Evolutionary conservation across 129 eudicot species (phyloP).

Genomic region (Erigeron canadensis): DNA sequence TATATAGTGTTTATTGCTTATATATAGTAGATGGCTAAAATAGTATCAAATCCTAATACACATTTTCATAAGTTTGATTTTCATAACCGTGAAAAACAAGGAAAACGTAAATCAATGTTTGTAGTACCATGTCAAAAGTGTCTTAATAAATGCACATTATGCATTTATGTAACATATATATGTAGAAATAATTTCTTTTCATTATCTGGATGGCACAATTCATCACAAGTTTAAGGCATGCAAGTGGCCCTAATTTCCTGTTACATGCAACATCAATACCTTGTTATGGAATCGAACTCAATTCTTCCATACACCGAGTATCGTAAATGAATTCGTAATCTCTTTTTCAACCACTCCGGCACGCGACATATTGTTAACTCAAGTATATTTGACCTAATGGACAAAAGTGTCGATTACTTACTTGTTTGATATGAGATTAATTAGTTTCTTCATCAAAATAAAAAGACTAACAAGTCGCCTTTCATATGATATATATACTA

Average conservation of each 20-base stretch:
- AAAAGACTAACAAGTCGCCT: slow-evolving; percentile 12
- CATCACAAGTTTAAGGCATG: slow-evolving; percentile 7
- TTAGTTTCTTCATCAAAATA: slow-evolving; percentile 3
- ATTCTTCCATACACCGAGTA: slow-evolving; percentile 20
- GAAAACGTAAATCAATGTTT: background rate
- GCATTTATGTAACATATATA: background rate
- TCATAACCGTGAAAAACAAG: background rate
- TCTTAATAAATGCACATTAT: background rate
- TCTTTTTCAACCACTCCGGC: slow-evolving; percentile 19
- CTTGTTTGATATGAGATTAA: background rate
- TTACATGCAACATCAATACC: slow-evolving; percentile 34
- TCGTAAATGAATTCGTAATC: background rate
- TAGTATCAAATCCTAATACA: background rate
- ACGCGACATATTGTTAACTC: slow-evolving; percentile 21
- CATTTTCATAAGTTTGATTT: background rate
- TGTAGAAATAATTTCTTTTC: background rate
- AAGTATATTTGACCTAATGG: slow-evolving; percentile 5
- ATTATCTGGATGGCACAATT: background rate
- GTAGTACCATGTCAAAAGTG: background rate
- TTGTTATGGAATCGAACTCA: slow-evolving; percentile 26
- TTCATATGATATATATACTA: background rate
- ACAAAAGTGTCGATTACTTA: slow-evolving; percentile 21
- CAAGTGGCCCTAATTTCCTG: slow-evolving; percentile 32
- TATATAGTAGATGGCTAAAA: too few species aligned
- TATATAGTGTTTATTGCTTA: too few species aligned